Evolutionary conservation across 768 basidiomycete genomes (phyloP).

Genomic region (Naganishia vaughanmartiniae): DNA sequence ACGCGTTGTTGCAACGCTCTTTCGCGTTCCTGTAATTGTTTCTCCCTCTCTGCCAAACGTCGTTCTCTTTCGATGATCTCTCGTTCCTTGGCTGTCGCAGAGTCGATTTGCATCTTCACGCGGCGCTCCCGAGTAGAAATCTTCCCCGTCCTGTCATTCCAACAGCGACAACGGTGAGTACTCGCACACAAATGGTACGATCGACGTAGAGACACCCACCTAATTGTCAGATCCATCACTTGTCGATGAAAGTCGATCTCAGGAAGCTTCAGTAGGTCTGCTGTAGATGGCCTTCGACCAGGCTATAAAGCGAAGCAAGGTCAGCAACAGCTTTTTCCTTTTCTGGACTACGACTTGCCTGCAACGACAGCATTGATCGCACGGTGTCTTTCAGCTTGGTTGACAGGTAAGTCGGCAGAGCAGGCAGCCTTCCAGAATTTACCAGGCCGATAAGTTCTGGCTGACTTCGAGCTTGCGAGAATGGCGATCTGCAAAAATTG

Average conservation of each 20-base stretch:
- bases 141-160: slow-evolving; percentile 34
- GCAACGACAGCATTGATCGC: slow-evolving; percentile 46
- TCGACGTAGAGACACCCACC: background rate
- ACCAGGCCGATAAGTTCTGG: slow-evolving; percentile 48
- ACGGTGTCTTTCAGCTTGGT: slow-evolving; percentile 42
- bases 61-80: slow-evolving; percentile 38
- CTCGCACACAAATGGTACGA: background rate
- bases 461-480: slow-evolving; percentile 47
- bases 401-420: slow-evolving; percentile 44
- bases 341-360: slow-evolving; percentile 34
- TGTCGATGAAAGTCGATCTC: slow-evolving; percentile 17
- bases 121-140: slow-evolving; percentile 25
- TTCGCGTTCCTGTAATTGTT: slow-evolving; percentile 35
- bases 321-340: background rate
- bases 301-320: slow-evolving; percentile 34
- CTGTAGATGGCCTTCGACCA: slow-evolving; percentile 44
- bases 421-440: slow-evolving; percentile 40
- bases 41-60: slow-evolving; percentile 39
- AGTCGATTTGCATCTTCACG: background rate
- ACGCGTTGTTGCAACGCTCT: slow-evolving; percentile 4
- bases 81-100: slow-evolving; percentile 27
- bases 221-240: slow-evolving; percentile 9
- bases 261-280: slow-evolving; percentile 36
- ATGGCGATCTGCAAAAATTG: slow-evolving; percentile 43
- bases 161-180: background rate